These are phyloP conservation scores for Tuber aestivum DNA, from an alignment of 495 filamentous ascomycete genomes.

Conservation along the genomic window DNA sequence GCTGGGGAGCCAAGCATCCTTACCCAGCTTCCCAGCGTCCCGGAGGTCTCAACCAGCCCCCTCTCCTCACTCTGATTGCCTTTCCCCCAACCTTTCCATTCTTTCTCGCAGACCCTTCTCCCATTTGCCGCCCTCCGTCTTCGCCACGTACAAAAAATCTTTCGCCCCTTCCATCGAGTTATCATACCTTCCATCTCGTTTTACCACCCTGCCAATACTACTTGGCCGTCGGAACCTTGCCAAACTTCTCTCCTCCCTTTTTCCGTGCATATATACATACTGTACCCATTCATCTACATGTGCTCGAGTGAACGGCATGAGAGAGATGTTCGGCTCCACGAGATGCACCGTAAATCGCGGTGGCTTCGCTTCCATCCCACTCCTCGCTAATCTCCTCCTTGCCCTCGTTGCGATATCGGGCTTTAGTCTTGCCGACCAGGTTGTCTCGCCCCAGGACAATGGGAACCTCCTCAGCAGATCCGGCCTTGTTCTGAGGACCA, in stretches of 20 bases:
- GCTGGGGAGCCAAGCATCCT: not conserved
- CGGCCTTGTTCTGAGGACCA: not conserved
- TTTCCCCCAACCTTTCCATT: not conserved
- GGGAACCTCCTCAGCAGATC: not conserved
- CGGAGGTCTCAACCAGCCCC: not conserved
- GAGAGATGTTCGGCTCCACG: not conserved
- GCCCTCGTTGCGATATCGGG: not conserved
- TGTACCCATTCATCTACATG: not conserved
- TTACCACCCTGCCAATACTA: not conserved
- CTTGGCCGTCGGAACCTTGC: not conserved
- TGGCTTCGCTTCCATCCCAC: not conserved
- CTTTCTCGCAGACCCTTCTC: not conserved
- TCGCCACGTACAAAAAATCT: not conserved
- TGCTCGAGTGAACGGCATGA: not conserved
- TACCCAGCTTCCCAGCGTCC: not conserved
- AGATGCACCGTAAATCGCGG: not conserved
- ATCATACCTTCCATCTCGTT: not conserved
- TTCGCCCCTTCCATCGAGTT: not conserved
- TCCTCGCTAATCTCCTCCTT: constrained; percentile 1
- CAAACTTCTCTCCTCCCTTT: not conserved
- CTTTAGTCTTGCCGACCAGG: not conserved
- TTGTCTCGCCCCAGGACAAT: not conserved
- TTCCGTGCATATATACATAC: not conserved
- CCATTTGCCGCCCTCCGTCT: not conserved
- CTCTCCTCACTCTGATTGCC: not conserved